A percentile compares a stretch with the other conserved stretches of the same genome.
Conservation (phyloP, 2,329 filamentous ascomycete species). For the Xylariaceae sp. region DNA sequence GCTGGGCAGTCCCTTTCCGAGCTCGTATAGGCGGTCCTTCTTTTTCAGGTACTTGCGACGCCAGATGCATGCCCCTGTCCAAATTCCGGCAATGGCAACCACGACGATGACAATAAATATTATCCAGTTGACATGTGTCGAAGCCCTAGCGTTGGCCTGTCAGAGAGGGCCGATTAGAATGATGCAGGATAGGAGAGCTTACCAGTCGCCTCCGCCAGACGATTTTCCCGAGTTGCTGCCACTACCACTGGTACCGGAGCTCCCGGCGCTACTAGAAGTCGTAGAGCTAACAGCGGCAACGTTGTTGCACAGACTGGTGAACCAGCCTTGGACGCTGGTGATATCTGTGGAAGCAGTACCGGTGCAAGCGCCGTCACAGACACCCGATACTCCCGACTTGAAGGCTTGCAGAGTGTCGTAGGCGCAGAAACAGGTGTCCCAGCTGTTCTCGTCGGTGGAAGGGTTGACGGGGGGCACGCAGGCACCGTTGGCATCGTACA, state of each 20-base stretch:
- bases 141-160: constrained; percentile 51
- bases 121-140: constrained; percentile 74
- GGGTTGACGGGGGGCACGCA: constrained; percentile 62
- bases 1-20: constrained; percentile 43
- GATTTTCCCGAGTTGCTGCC: constrained; percentile 23
- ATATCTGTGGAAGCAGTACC: constrained; percentile 46
- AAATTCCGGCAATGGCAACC: constrained; percentile 65
- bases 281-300: constrained; percentile 38
- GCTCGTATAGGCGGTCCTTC: constrained; percentile 56
- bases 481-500: constrained; percentile 68
- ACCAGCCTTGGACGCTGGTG: constrained; percentile 66
- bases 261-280: constrained; percentile 21
- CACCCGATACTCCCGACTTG: constrained; percentile 51
- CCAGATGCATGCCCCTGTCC: constrained; percentile 66
- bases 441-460: constrained; percentile 48
- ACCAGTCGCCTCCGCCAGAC: constrained; percentile 47
- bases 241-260: constrained; percentile 25
- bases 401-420: constrained; percentile 59
- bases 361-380: constrained; percentile 62
- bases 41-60: constrained; percentile 72
- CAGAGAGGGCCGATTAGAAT: background rate
- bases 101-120: constrained; percentile 75
- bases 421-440: constrained; percentile 72
- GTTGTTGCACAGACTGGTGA: constrained; percentile 59
- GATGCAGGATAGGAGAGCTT: constrained; percentile 21